Percentiles rank a stretch among this genome's conserved stretches.
These are phyloP conservation scores for Chrysoporthe puriensis DNA, from an alignment of 2,329 filamentous ascomycete genomes.

Conservation along the genomic window DNA sequence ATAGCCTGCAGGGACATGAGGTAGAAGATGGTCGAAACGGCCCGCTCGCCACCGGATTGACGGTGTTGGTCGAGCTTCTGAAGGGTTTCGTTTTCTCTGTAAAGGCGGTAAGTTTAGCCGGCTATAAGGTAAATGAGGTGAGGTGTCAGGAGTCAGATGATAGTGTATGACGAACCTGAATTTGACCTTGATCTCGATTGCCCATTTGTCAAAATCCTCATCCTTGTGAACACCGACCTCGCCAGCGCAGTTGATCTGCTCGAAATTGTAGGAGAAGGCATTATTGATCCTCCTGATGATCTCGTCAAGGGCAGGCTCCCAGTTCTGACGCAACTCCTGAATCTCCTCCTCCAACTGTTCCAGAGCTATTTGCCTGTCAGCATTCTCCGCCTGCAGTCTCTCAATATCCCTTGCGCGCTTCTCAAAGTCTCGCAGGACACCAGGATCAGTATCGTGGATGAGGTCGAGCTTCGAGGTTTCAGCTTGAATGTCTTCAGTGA, in stretches of 20 bases:
- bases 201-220: constrained; percentile 92
- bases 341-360: constrained; percentile 62
- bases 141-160: not conserved
- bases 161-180: constrained; percentile 68
- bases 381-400: constrained; percentile 60
- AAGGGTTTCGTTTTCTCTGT: constrained; percentile 77
- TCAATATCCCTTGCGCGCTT: constrained; percentile 72
- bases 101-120: constrained; percentile 27
- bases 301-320: constrained; percentile 82
- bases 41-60: constrained; percentile 93
- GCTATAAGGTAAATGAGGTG: constrained; percentile 29
- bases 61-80: constrained; percentile 88
- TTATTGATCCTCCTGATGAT: constrained; percentile 82
- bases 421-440: constrained; percentile 78
- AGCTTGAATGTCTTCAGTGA: constrained; percentile 74
- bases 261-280: constrained; percentile 91
- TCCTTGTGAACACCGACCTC: constrained; percentile 89
- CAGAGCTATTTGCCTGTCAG: constrained; percentile 58
- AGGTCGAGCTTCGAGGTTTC: constrained; percentile 78
- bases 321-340: constrained; percentile 66
- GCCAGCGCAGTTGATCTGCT: constrained; percentile 90
- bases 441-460: constrained; percentile 76
- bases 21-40: constrained; percentile 97
- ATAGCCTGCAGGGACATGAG: constrained; percentile 97
- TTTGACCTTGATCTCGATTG: constrained; percentile 90